Base-by-base conservation (phyloP, 495 filamentous ascomycete species). In the Trichoderma erinaceum region DNA sequence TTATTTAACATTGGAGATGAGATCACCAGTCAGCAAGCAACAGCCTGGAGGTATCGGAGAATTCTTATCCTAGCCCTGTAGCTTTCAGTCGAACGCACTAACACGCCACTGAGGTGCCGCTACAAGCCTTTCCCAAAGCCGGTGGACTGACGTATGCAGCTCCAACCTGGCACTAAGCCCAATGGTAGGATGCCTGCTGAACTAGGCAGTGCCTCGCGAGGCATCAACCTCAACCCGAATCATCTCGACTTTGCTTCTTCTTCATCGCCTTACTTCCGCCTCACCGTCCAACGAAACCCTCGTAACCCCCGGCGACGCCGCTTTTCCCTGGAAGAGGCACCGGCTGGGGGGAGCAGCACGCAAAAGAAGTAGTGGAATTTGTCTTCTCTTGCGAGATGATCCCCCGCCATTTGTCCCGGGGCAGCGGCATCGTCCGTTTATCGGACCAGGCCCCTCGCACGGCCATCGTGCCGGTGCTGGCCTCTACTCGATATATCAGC, bases 291-390 rank as follows among this genome's bases (percentile, higher is more conserved):
- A 52, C 48, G 48, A 52, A 23, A 8, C n/a, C 4, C 18, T 13
- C 16, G 11, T 29, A 61, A 32, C 56, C 56, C 56, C 56, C 56
- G 25, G 56, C 56, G 25, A 61, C 56, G 56, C 56, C 56, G 25
- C 56, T 32, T 32, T 61, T 61, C 5, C 25, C 10, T 58, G 11
- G 50, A 29, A 61, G 56, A 61, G 56, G 56, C 56, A 61, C 56
- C 56, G 56, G 12, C 56, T 61, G 56, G 56, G 56, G 56, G 56
- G 27, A 56, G 16, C 13, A 15, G 2, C 10, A 32, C 25, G 16
- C 4, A 32, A 16, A 18, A 15, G 16, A 32, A 15, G 4, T 15
- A 32, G n/a, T 10, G 11, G 16, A 13, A 18, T 3, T 29, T 29
- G 29, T 29, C 56, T 61, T n/a, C 21, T n/a, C 16, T 16, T 23